These are phyloP conservation scores for Incumbomyces delicatus DNA, from an alignment of 2,329 filamentous ascomycete genomes.

Conservation along the genomic window DNA sequence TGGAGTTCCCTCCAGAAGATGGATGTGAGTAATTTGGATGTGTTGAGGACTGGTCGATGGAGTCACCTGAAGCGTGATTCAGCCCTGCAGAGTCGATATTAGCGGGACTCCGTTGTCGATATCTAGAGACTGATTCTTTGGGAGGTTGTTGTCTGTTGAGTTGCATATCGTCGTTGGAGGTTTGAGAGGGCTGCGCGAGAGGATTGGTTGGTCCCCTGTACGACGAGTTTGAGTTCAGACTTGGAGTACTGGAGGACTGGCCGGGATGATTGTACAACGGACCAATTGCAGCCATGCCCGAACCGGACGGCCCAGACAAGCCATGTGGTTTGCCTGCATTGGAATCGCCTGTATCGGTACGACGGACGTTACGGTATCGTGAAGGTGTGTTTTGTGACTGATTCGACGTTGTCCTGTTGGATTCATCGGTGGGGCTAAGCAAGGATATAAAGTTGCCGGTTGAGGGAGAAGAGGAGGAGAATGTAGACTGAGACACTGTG, in stretches of 20 bases:
- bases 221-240: slow-evolving; percentile 23
- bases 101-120: slow-evolving; percentile 74
- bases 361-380: slow-evolving; percentile 61
- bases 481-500: not conserved
- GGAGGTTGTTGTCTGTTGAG: slow-evolving; percentile 32
- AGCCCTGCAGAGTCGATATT: slow-evolving; percentile 44
- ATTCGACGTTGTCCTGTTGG: not conserved
- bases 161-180: slow-evolving; percentile 61
- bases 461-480: not conserved
- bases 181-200: slow-evolving; percentile 47
- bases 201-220: slow-evolving; percentile 26
- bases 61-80: slow-evolving; percentile 24
- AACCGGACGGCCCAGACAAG: slow-evolving; percentile 41
- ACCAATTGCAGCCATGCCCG: slow-evolving; percentile 45
- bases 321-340: slow-evolving; percentile 12
- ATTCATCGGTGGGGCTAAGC: not conserved
- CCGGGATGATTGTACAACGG: slow-evolving; percentile 45
- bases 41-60: slow-evolving; percentile 20
- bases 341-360: slow-evolving; percentile 38
- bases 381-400: slow-evolving; percentile 52
- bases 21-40: slow-evolving; percentile 27
- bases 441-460: not conserved
- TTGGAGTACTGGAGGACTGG: slow-evolving; percentile 28
- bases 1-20: slow-evolving; percentile 20
- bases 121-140: slow-evolving; percentile 62